Evolutionary conservation across 176 grass and related monocot species (phyloP).

Genomic region (Triticum turgidum): DNA sequence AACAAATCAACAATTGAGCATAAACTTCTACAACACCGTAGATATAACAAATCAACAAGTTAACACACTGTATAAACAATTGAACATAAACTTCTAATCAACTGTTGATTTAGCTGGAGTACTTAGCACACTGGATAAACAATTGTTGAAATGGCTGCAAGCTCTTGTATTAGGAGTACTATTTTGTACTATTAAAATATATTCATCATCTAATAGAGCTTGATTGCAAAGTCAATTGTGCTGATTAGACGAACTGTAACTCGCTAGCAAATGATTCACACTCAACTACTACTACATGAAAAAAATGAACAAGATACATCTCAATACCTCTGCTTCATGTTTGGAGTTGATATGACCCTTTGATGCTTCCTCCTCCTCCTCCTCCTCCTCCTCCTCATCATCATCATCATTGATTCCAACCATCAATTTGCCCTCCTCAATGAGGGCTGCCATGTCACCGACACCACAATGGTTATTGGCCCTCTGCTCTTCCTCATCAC

Average conservation of each 20-base stretch:
- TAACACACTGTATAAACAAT: too few species aligned
- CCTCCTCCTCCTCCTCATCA: slow-evolving; percentile 18
- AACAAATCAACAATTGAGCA: background rate
- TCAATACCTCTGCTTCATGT: slow-evolving; percentile 59
- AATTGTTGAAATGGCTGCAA: too few species aligned
- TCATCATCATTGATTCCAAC: slow-evolving; percentile 35
- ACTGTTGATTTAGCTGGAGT: too few species aligned
- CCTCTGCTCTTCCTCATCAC: slow-evolving; percentile 32
- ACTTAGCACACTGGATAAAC: too few species aligned
- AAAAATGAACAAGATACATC: background rate
- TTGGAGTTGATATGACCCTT: slow-evolving; percentile 44
- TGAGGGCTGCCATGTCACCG: slow-evolving; percentile 25
- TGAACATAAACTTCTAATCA: too few species aligned
- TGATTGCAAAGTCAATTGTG: background rate
- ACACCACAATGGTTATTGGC: slow-evolving; percentile 15
- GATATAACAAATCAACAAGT: too few species aligned
- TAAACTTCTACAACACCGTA: background rate
- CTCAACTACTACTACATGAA: background rate
- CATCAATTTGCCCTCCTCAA: slow-evolving; percentile 76
- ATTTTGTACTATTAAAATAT: background rate
- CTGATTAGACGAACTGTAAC: background rate
- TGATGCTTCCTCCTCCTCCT: slow-evolving; percentile 39
- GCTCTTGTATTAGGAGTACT: background rate
- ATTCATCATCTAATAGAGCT: background rate
- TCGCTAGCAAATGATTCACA: background rate